phyloP scores from a whole-genome alignment of 164 flowering plant genomes.

The Magnolia changhungtana region DNA sequence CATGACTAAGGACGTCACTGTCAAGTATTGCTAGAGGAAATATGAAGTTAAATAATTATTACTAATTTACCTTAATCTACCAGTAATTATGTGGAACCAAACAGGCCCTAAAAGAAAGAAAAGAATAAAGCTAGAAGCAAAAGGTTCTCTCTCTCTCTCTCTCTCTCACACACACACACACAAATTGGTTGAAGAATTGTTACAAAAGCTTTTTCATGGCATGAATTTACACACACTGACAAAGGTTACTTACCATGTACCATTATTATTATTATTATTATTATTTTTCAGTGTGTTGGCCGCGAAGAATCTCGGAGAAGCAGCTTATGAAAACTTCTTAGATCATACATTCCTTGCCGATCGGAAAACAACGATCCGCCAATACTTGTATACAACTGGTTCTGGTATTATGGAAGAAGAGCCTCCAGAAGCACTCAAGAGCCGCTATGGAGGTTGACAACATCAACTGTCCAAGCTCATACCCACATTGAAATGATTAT shows the following conservation, averaged over 20 bases:
- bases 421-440: conserved; percentile 71
- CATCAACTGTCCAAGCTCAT: background rate
- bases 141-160: no score
- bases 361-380: conserved; percentile 68
- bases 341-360: conserved; percentile 89
- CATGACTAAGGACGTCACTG: no score
- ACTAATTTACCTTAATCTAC: no score
- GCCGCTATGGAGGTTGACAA: conserved; percentile 69
- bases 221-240: background rate
- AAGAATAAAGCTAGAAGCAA: no score
- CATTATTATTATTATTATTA: background rate
- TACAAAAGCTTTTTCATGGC: background rate
- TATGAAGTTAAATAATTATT: no score
- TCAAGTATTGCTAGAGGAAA: no score
- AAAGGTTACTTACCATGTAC: background rate
- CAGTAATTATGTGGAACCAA: no score
- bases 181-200: background rate
- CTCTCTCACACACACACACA: no score
- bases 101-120: no score
- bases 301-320: conserved; percentile 62
- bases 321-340: conserved; percentile 67
- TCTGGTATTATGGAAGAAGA: conserved; percentile 94
- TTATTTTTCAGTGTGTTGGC: conserved; percentile 67
- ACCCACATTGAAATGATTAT: background rate
- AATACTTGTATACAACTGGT: conserved; percentile 61